Conservation (phyloP, 768 basidiomycete genomes). For the Boletus huronensis region DNA sequence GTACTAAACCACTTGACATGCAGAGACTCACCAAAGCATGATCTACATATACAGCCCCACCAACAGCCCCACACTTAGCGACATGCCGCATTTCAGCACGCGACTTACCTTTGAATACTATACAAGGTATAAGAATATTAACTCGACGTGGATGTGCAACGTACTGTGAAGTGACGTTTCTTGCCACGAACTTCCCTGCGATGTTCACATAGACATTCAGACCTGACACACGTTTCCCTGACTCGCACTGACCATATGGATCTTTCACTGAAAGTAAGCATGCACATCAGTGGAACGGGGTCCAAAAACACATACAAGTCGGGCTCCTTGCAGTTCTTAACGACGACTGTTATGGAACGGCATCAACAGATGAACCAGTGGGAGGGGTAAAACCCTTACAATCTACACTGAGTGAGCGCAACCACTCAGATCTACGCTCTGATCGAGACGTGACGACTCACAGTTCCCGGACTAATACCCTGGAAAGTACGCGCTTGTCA, state of each 20-base stretch:
- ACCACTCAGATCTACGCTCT: not conserved
- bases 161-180: slow-evolving; percentile 79
- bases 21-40: slow-evolving; percentile 74
- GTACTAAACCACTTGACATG: not conserved
- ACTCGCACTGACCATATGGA: slow-evolving; percentile 71
- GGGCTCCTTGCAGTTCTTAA: slow-evolving; percentile 63
- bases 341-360: slow-evolving; percentile 51
- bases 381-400: slow-evolving; percentile 42
- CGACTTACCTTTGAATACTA: slow-evolving; percentile 75
- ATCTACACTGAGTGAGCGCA: slow-evolving; percentile 50
- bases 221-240: slow-evolving; percentile 22
- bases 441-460: slow-evolving; percentile 36
- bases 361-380: not conserved
- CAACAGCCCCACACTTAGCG: too few species aligned
- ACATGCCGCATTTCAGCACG: not conserved
- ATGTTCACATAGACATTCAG: slow-evolving; percentile 22
- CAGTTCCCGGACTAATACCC: slow-evolving; percentile 74
- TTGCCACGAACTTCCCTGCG: slow-evolving; percentile 86
- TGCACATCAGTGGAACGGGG: not conserved
- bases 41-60: slow-evolving; percentile 43
- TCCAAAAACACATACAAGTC: slow-evolving; percentile 61
- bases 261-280: slow-evolving; percentile 33
- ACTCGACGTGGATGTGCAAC: slow-evolving; percentile 21
- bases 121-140: slow-evolving; percentile 1
- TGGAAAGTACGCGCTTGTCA: slow-evolving; percentile 24